These are phyloP conservation scores for Erodium texanum DNA, from an alignment of 441 rosid genomes.

Conservation along the genomic window DNA sequence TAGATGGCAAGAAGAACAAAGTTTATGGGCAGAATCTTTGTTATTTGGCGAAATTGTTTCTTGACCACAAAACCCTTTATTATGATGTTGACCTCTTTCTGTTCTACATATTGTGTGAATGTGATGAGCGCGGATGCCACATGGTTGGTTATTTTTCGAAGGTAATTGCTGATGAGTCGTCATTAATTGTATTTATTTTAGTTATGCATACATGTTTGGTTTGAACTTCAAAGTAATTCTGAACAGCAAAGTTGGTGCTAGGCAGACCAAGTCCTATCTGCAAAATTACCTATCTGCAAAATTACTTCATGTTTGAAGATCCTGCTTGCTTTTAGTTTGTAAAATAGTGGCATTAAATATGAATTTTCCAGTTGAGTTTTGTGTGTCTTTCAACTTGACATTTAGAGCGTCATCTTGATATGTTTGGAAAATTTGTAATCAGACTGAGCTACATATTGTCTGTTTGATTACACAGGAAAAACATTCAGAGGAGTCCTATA, in stretches of 20 bases:
- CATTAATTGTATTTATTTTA: constrained; percentile 1
- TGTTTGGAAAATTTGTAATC: neutral
- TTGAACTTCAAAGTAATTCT: neutral
- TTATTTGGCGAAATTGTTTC: constrained; percentile 90
- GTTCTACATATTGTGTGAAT: constrained; percentile 86
- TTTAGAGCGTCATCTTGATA: neutral
- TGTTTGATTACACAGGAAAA: constrained; percentile 61
- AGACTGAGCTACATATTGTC: neutral
- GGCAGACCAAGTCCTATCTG: neutral
- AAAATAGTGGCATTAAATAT: neutral
- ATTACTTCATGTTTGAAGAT: neutral
- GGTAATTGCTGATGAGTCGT: constrained; percentile 34
- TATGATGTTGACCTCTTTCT: constrained; percentile 94
- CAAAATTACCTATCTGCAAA: neutral
- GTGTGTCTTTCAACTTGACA: constrained; percentile 4
- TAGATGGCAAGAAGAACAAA: constrained; percentile 97
- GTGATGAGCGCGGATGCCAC: constrained; percentile 99
- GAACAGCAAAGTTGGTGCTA: neutral
- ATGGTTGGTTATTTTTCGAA: constrained; percentile 99
- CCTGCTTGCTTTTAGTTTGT: neutral
- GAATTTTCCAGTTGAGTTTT: neutral
- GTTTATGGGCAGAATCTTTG: constrained; percentile 98
- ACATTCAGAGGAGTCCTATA: constrained; percentile 95
- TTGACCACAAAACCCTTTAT: constrained; percentile 97
- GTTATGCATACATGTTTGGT: neutral